Evolutionary conservation across 345 rosid species (phyloP), one percentile per base, ranked within the genome.

Genomic region (Theobroma cacao): DNA sequence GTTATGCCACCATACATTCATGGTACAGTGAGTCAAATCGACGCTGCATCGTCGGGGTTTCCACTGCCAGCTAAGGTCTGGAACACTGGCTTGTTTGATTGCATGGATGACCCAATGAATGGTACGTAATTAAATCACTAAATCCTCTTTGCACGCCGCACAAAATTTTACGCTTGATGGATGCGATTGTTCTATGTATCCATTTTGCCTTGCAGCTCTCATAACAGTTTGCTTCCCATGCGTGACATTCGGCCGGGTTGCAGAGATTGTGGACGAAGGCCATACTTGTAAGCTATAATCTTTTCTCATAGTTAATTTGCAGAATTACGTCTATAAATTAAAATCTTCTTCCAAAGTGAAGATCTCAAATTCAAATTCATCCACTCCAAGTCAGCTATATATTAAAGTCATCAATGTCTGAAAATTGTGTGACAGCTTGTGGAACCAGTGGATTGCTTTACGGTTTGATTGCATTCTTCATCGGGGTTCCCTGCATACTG

Each of bases 211-310:
- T 82, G 74, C 90, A 92, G 94, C 93, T 70, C 31, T 87, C 17
- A 76, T 79, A 50, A 91, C 97, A 43, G 78, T 79, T 34, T 80
- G 78, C 68, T 72, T 85, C 78, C 91, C 90, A 22, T 86, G 87
- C 84, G 66, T 81, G 79, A 81, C 90, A 45, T 86, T 89, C 53
- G 92, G 97, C 40, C 90, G 89, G 80, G 72, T 92, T 43, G 91
- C 94, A 14, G 88, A 92, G 77, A 88, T 92, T 48, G 66, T 84
- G 12, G 93, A 92, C 75, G 83, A 88, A 22, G 97, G 97, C 56
- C 79, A 67, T 2, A 78, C 82, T 8, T 40, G 89, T 89, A 80
- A 83, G 86, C 82, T 10, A 45, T 52, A 28, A 74, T 75, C 11
- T 20, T 13, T 65, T 38, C 26, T 9, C 40, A 31, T 12, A 55